Percentiles rank a stretch among this genome's conserved stretches.
Evolutionary conservation across 2,329 filamentous ascomycete species (phyloP).

Genomic region (Alternaria triticimaculans): DNA sequence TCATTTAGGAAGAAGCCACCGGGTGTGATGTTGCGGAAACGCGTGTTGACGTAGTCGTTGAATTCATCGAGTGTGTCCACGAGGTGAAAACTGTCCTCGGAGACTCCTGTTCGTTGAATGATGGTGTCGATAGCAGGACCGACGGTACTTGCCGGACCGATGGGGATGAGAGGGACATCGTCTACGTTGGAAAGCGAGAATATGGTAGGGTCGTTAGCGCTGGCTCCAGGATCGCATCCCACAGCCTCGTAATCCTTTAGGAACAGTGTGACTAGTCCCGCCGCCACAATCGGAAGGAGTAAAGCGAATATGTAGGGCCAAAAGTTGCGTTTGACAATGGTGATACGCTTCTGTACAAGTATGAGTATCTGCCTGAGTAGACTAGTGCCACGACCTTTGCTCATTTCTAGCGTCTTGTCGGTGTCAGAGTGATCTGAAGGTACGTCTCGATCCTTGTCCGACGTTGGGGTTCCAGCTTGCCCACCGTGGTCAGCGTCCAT

Average conservation of each 20-base stretch:
- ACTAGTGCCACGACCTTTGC: slow-evolving; percentile 72
- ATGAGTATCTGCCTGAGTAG: slow-evolving; percentile 74
- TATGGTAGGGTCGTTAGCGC: slow-evolving; percentile 39
- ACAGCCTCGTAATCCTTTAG: slow-evolving; percentile 64
- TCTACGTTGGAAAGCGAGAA: slow-evolving; percentile 37
- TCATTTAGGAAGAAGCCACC: slow-evolving; percentile 82
- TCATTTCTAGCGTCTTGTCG: slow-evolving; percentile 54
- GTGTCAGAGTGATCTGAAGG: slow-evolving; percentile 41
- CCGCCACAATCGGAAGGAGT: slow-evolving; percentile 78
- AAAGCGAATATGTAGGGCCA: slow-evolving; percentile 78
- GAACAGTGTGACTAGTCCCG: slow-evolving; percentile 79
- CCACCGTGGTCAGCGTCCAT: slow-evolving; percentile 36
- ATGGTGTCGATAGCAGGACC: slow-evolving; percentile 37
- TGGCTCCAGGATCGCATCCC: slow-evolving; percentile 53
- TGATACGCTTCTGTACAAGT: slow-evolving; percentile 78
- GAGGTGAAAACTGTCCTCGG: slow-evolving; percentile 50
- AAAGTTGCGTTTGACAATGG: slow-evolving; percentile 78
- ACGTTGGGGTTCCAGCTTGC: slow-evolving; percentile 18
- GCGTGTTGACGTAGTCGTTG: slow-evolving; percentile 66
- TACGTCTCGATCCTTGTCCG: slow-evolving; percentile 29
- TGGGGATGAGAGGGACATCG: slow-evolving; percentile 44
- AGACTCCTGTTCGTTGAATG: slow-evolving; percentile 33
- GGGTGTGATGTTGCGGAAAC: slow-evolving; percentile 73
- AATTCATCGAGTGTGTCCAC: slow-evolving; percentile 74
- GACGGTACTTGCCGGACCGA: slow-evolving; percentile 49